phyloP scores from a whole-genome alignment of 176 grass and related monocot species.

The Bonia amplexicaulis region DNA sequence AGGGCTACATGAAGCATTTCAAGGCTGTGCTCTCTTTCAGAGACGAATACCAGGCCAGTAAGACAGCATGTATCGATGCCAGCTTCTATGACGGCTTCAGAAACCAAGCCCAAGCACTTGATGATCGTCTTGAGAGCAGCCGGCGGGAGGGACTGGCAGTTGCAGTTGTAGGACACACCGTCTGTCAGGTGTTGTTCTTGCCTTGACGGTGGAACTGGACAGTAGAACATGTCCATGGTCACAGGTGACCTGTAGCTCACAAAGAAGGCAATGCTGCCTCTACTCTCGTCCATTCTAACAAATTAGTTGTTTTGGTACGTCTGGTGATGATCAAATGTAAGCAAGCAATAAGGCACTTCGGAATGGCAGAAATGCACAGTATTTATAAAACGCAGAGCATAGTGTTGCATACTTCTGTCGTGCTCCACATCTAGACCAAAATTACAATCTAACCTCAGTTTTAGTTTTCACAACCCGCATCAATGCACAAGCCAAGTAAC shows the following conservation, averaged over 20 bases:
- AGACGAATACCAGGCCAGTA: conserved; percentile 33
- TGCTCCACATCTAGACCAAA: too few relatives aligned
- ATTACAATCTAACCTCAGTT: too few relatives aligned
- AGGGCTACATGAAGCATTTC: conserved; percentile 37
- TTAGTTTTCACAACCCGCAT: too few relatives aligned
- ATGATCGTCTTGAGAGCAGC: neutral
- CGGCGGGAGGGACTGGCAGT: neutral
- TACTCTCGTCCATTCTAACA: neutral
- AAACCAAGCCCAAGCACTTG: neutral
- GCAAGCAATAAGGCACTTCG: neutral
- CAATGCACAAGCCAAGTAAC: too few relatives aligned
- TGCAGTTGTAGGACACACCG: conserved; percentile 31
- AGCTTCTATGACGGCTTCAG: neutral
- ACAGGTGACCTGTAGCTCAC: conserved; percentile 1
- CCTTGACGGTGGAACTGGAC: neutral
- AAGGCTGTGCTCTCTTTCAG: conserved; percentile 24
- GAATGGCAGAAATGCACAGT: neutral
- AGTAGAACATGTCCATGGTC: conserved; percentile 28
- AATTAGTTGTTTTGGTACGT: neutral
- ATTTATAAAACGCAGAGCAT: neutral
- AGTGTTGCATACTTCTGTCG: neutral
- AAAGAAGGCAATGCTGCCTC: too few relatives aligned
- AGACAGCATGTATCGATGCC: neutral
- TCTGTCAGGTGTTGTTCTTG: conserved; percentile 26
- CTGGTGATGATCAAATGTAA: neutral